A percentile compares a stretch with the other conserved stretches of the same genome.
Evolutionary conservation across 257 asterid genomes (phyloP).

Genomic region (Fraxinus cuspidata): DNA sequence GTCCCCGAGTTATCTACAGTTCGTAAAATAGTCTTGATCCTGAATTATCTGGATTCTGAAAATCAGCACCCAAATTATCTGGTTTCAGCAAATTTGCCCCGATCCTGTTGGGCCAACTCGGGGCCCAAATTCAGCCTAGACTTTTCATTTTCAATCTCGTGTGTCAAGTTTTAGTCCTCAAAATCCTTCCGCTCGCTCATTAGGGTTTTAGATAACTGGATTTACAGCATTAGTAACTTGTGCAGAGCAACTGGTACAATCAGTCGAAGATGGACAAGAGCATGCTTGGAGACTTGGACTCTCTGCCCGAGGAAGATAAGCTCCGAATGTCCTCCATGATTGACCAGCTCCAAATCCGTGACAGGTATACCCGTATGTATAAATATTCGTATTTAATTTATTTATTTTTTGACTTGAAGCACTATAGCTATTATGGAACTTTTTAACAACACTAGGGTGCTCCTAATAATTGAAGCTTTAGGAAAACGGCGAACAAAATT

Average conservation of each 20-base stretch:
- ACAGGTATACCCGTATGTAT: slow-evolving; percentile 39
- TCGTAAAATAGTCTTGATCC: no score
- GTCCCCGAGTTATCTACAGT: no score
- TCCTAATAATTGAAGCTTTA: neutral
- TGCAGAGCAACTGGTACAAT: slow-evolving; percentile 12
- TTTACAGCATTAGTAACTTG: slow-evolving; percentile 4
- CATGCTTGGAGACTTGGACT: slow-evolving; percentile 70
- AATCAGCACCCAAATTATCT: no score
- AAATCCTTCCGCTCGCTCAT: neutral
- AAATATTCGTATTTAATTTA: neutral
- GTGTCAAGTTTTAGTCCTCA: neutral
- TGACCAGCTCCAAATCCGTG: slow-evolving; percentile 79
- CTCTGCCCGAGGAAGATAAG: slow-evolving; percentile 67
- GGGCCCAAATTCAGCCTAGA: neutral
- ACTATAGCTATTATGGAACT: neutral
- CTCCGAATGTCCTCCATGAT: slow-evolving; percentile 68
- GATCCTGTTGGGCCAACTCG: neutral
- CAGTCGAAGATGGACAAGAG: slow-evolving; percentile 56
- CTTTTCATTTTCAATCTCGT: neutral
- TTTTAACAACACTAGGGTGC: neutral
- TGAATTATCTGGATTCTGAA: no score
- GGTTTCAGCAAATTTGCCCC: no score
- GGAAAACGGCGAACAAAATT: neutral
- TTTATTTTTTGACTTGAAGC: neutral
- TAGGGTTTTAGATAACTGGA: slow-evolving; percentile 17